Conservation (phyloP, 306 rosid genomes). For the Gastrolobium villosum region DNA sequence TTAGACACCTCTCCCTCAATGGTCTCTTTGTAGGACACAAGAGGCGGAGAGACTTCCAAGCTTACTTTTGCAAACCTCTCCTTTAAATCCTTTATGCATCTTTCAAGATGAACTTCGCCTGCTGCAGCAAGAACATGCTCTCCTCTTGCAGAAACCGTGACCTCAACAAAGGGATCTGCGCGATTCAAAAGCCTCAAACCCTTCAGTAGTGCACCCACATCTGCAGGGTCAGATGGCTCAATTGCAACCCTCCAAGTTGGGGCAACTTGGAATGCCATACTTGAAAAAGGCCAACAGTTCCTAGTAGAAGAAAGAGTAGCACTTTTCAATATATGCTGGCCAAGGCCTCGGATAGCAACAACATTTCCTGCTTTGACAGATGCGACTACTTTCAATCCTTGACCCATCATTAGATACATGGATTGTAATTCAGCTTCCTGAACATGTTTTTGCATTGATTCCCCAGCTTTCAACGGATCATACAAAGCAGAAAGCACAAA, state of each 20-base stretch:
- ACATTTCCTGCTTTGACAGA: constrained; percentile 82
- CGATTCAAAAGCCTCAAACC: constrained; percentile 88
- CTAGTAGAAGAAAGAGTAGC: constrained; percentile 88
- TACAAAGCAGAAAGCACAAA: constrained; percentile 92
- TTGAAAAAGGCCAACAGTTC: constrained; percentile 94
- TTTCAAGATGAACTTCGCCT: constrained; percentile 95
- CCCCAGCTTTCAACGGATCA: constrained; percentile 76
- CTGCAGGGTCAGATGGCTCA: constrained; percentile 93
- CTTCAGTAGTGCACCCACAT: constrained; percentile 70
- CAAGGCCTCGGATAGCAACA: constrained; percentile 94
- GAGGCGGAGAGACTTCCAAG: constrained; percentile 86
- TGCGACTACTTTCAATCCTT: constrained; percentile 77
- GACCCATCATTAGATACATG: constrained; percentile 94
- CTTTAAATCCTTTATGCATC: constrained; percentile 90
- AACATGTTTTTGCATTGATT: constrained; percentile 77
- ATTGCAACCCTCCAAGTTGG: constrained; percentile 90
- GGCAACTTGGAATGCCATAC: constrained; percentile 86
- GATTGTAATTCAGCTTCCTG: constrained; percentile 85
- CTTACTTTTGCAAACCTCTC: constrained; percentile 90
- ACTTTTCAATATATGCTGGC: constrained; percentile 86
- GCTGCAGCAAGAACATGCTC: constrained; percentile 90
- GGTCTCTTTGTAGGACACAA: constrained; percentile 87
- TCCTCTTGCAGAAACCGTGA: constrained; percentile 83
- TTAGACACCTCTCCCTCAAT: constrained; percentile 73
- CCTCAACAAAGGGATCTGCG: constrained; percentile 95